Evolutionary conservation across 352 stramenopile genomes (phyloP).

Genomic region (Pythium chondricola): DNA sequence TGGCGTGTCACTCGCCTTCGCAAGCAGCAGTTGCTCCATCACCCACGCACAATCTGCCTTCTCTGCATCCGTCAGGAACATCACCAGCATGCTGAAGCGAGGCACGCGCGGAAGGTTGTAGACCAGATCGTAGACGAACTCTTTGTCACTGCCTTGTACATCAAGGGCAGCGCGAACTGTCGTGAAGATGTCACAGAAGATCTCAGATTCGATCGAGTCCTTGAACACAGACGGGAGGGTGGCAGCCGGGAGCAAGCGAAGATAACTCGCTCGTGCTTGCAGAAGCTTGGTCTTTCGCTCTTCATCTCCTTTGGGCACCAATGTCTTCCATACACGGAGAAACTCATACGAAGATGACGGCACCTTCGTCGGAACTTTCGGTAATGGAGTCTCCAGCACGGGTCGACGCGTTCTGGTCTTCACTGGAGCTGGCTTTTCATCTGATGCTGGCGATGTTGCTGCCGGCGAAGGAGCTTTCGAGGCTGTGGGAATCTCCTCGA

Average conservation of each 20-base stretch:
- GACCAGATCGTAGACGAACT: conserved; percentile 35
- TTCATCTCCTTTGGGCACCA: conserved; percentile 36
- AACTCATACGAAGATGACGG: conserved; percentile 79
- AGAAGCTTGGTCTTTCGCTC: conserved; percentile 25
- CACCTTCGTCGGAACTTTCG: conserved; percentile 55
- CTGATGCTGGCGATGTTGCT: too few relatives aligned
- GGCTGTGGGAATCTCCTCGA: conserved; percentile 2
- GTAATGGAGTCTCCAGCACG: conserved; percentile 16
- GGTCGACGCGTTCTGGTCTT: too few relatives aligned
- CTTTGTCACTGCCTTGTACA: conserved; percentile 4
- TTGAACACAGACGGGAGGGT: conserved; percentile 52
- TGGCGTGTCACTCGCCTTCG: conserved; percentile 2
- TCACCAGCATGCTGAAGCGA: conserved; percentile 72
- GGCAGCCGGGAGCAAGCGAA: conserved; percentile 32
- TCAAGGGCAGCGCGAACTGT: conserved; percentile 24
- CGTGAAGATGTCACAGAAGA: conserved; percentile 55
- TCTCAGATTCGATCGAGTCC: conserved; percentile 69
- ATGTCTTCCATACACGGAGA: conserved; percentile 64
- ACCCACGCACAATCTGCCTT: conserved; percentile 55
- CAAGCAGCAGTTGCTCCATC: conserved; percentile 13
- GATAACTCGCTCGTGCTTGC: conserved; percentile 38
- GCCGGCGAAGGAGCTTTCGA: background rate
- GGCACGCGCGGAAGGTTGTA: conserved; percentile 38
- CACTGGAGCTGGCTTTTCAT: too few relatives aligned
- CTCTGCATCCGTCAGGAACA: conserved; percentile 67